phyloP scores from a whole-genome alignment of 179 eudicot genomes.

The Corrigiola litoralis region DNA sequence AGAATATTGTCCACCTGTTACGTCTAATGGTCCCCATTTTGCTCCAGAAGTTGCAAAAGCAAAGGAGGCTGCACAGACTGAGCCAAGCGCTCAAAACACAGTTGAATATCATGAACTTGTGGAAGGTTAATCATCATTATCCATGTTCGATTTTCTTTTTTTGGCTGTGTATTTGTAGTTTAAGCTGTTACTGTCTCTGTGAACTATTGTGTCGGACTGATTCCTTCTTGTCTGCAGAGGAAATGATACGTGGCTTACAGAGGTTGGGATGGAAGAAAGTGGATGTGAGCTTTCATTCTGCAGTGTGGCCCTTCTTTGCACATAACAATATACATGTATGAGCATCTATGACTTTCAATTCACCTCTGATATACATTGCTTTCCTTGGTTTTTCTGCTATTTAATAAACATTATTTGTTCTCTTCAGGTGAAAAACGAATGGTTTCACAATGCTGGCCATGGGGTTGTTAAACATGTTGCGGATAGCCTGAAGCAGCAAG shows the following conservation, averaged over 20 bases:
- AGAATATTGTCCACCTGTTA: conserved; percentile 72
- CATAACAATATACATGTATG: conserved; percentile 93
- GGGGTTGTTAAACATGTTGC: conserved; percentile 96
- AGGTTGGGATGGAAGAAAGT: conserved; percentile 90
- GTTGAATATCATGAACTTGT: conserved; percentile 82
- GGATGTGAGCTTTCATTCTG: conserved; percentile 95
- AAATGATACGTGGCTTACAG: conserved; percentile 90
- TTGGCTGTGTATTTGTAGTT: background rate
- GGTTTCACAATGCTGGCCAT: conserved; percentile 91
- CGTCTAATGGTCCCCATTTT: conserved; percentile 71
- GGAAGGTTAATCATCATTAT: conserved; percentile 53
- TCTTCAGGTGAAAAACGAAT: conserved; percentile 84
- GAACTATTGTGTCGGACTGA: background rate
- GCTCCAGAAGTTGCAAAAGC: conserved; percentile 89
- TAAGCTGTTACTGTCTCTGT: conserved; percentile 2
- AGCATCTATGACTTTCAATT: background rate
- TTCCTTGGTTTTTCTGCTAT: background rate
- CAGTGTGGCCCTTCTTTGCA: conserved; percentile 94
- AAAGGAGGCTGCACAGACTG: conserved; percentile 81
- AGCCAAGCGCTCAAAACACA: conserved; percentile 60
- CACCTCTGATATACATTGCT: background rate
- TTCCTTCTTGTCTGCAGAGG: conserved; percentile 54
- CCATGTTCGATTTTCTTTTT: background rate
- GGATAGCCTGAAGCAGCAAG: conserved; percentile 78
- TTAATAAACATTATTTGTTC: background rate